Conservation (phyloP, 306 rosid species). For the Corylus avellana region DNA sequence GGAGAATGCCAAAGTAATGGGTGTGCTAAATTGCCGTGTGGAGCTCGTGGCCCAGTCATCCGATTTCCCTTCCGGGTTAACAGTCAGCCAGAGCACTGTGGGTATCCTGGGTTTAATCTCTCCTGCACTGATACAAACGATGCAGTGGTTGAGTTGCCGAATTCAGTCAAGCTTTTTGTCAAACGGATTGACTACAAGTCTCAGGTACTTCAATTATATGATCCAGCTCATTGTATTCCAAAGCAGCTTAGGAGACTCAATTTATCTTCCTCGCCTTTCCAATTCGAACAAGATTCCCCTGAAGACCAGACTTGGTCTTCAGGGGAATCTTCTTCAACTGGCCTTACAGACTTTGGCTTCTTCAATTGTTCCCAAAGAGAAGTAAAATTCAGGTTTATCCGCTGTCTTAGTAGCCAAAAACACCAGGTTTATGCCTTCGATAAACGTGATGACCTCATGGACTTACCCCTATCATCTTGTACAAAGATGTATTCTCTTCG, state of each 20-base stretch:
- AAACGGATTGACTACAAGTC: not conserved
- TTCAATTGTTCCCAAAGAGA: too few relatives aligned
- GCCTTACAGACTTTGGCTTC: too few relatives aligned
- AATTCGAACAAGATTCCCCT: too few relatives aligned
- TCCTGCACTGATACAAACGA: not conserved
- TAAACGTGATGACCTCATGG: too few relatives aligned
- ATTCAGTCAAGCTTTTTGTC: not conserved
- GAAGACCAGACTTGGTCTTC: too few relatives aligned
- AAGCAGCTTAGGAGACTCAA: not conserved
- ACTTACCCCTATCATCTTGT: too few relatives aligned
- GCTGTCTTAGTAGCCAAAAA: not conserved
- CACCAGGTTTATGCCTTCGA: not conserved
- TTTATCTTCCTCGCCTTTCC: not conserved
- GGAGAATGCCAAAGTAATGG: constrained; percentile 5
- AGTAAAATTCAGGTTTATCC: not conserved
- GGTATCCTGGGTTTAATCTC: constrained; percentile 18
- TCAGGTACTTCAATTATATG: not conserved
- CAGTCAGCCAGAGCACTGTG: constrained; percentile 11
- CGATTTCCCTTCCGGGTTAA: constrained; percentile 29
- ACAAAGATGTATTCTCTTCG: not conserved
- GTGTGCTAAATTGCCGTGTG: constrained; percentile 26
- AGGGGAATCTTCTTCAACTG: too few relatives aligned
- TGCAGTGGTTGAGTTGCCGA: not conserved
- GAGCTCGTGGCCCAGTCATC: constrained; percentile 10
- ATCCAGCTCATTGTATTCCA: not conserved